Evolutionary conservation across 768 basidiomycete species (phyloP), one percentile per base, ranked within the genome.

Genomic region (Lactarius tabidus): DNA sequence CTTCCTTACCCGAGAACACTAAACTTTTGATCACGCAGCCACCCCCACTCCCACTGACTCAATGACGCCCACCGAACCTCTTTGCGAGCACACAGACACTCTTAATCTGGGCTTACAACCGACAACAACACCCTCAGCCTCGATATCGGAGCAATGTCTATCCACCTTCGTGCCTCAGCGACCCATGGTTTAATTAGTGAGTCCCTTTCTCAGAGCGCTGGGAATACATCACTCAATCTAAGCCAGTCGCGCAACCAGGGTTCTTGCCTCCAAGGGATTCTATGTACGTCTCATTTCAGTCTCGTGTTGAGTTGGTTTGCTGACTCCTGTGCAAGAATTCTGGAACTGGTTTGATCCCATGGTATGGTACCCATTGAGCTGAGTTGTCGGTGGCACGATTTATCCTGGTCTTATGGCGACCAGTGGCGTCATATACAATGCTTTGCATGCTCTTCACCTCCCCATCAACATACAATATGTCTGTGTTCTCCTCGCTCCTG

Each of bases 311-410:
- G 6, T 60, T 26, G 38, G 33, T 59, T 54, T 60, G 28, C 38
- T 67, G 54, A 31, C 60, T 70, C 53, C 70, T 52, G 60, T 38
- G 43, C n/a, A 65, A 94, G 96, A 91, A 87, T 98, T 99, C 79
- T 99, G 97, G 97, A 99, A 99, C 74, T 99, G 97, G 97, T 99
- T 99, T 74, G 97, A 99, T 77, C 95, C 95, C 26, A 97, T 96
- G 3, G 96, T 97, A 70, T 99, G 97, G 97, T 98, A 99, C 72
- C 97, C 97, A 14, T 86, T 99, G 0, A 97, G 97, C 53, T 93
- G 97, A 72, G 95, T 97, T 57, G 97, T 98, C 52, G 97, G 97
- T 59, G 96, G 96, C 58, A 99, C 97, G 17, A 91, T 99, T 71
- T 99, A 98, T 74, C 97, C 97, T 20, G 97, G 97, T 67, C 80